Evolutionary conservation across 1,284 basidiomycete genomes (phyloP).

Genomic region (Puccinia polysora): DNA sequence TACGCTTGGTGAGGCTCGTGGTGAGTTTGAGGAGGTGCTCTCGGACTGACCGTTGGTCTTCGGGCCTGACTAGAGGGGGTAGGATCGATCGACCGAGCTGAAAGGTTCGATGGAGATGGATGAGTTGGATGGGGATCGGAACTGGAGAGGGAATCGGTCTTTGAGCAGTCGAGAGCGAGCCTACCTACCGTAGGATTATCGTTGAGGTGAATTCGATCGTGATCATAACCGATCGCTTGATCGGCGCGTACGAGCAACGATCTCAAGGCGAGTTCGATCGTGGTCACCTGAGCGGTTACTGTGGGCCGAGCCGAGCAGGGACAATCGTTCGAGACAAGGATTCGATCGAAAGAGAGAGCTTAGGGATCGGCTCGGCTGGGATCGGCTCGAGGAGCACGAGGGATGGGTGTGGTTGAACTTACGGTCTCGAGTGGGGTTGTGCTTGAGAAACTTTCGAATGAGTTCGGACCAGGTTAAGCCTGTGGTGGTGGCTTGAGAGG

Average conservation of each 20-base stretch:
- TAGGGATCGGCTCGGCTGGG: not conserved
- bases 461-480: constrained; percentile 50
- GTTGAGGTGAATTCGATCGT: constrained; percentile 28
- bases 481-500: not conserved
- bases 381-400: not conserved
- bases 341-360: too few species aligned
- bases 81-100: constrained; percentile 4
- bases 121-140: not conserved
- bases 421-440: constrained; percentile 49
- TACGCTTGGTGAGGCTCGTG: not conserved
- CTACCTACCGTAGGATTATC: constrained; percentile 26
- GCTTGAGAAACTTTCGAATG: constrained; percentile 53
- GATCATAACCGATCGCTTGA: constrained; percentile 22
- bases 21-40: constrained; percentile 10
- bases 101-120: not conserved
- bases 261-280: constrained; percentile 14
- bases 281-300: constrained; percentile 24
- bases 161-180: too few species aligned
- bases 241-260: constrained; percentile 3
- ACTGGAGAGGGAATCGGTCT: constrained; percentile 7
- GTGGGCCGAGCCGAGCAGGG: not conserved
- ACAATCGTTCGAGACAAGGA: not conserved
- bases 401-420: not conserved
- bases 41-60: constrained; percentile 6
- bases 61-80: constrained; percentile 3